phyloP scores from a whole-genome alignment of 805 yeast species.

The Cyberlindnera petersonii region DNA sequence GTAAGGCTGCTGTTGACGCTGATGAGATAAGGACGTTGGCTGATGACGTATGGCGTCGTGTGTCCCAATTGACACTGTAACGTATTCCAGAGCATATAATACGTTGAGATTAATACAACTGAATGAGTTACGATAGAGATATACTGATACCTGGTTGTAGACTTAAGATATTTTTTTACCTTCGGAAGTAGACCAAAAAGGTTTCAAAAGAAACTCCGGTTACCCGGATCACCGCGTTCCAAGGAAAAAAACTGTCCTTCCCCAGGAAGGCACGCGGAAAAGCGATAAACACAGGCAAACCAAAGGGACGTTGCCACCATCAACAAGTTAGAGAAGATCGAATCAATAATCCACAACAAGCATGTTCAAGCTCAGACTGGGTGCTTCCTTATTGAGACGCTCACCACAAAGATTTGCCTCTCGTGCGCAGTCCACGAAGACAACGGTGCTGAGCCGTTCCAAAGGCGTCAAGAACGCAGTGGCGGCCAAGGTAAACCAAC shows the following conservation, averaged over 20 bases:
- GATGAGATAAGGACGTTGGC: constrained; percentile 46
- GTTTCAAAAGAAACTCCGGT: not conserved
- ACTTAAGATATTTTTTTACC: no score
- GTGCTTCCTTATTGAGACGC: not conserved
- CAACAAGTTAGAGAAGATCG: not conserved
- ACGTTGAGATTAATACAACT: not conserved
- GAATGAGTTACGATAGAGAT: not conserved
- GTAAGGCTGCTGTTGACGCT: constrained; percentile 39
- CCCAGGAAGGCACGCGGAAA: not conserved
- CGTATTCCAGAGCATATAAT: constrained; percentile 4
- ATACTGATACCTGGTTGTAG: no score
- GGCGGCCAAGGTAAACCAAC: constrained; percentile 18
- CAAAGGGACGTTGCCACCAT: not conserved
- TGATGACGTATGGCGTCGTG: constrained; percentile 55
- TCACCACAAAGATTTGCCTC: not conserved
- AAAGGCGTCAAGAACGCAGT: constrained; percentile 16
- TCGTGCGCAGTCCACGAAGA: constrained; percentile 14
- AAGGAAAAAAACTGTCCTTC: not conserved
- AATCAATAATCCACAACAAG: not conserved
- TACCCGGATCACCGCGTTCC: constrained; percentile 2
- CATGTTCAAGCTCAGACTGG: not conserved
- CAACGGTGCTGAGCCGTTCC: constrained; percentile 3
- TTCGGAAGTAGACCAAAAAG: not conserved
- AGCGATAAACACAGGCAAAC: not conserved
- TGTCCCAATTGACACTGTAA: constrained; percentile 18